A percentile compares a stretch with the other conserved stretches of the same genome.
Evolutionary conservation across 805 yeast species (phyloP).

Genomic region (Cyberlindnera misumaiensis): DNA sequence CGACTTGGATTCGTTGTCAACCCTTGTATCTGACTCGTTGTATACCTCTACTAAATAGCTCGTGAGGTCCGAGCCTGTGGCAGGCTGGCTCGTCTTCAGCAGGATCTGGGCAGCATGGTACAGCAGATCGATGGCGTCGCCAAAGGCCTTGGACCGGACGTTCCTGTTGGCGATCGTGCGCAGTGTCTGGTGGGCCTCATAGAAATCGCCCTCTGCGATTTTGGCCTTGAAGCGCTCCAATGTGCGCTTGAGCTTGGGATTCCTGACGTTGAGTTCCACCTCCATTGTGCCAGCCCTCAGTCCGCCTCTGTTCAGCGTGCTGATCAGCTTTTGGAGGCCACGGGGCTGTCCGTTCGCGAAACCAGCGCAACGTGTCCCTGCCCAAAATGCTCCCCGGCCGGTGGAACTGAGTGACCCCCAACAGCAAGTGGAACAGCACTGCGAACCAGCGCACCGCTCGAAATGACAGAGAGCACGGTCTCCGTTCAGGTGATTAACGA

Average conservation of each 20-base stretch:
- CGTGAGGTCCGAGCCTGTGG: constrained; percentile 75
- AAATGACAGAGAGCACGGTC: constrained; percentile 6
- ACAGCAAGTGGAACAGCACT: background rate
- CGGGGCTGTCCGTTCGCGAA: no score
- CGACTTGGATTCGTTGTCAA: constrained; percentile 37
- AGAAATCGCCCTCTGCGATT: constrained; percentile 68
- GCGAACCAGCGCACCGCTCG: background rate
- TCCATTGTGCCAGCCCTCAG: no score
- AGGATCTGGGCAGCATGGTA: constrained; percentile 66
- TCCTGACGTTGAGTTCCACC: constrained; percentile 3
- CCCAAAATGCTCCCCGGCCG: no score
- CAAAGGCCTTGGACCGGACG: constrained; percentile 58
- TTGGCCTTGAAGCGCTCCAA: constrained; percentile 59
- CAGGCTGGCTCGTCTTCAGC: constrained; percentile 63
- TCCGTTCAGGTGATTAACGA: constrained; percentile 52
- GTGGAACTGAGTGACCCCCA: no score
- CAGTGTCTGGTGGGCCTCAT: constrained; percentile 94
- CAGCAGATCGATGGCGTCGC: constrained; percentile 67
- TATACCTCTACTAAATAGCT: constrained; percentile 68
- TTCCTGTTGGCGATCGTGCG: constrained; percentile 85
- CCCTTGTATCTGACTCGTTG: constrained; percentile 39
- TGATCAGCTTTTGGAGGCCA: no score
- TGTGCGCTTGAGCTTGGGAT: constrained; percentile 47
- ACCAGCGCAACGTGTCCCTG: background rate
- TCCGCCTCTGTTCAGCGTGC: no score